Base-by-base conservation (phyloP, 805 yeast species). In the Teunomyces stri region DNA sequence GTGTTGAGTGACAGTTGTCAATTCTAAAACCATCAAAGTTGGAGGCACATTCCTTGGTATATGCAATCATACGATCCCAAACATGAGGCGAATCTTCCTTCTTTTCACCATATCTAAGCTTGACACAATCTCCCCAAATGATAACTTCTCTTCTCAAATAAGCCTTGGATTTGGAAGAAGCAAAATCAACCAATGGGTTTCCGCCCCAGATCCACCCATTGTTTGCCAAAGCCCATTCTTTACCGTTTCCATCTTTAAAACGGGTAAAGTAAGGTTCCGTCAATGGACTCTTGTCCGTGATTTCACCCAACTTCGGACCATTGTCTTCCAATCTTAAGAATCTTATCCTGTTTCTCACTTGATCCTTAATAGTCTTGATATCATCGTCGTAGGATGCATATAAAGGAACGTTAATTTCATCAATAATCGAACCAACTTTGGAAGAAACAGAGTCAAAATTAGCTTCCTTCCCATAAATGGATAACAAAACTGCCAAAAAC, bases 151-250 rank as follows among this genome's bases (percentile, higher is more conserved):
- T 80, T 45, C 96, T 76, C 43, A 92, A 68, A 61, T 94, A 92
- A 3, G 95, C 91, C 59, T 81, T 85, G 4, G 96, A 82, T 46
- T 82, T 57, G 25, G 76, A 65, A 0, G 96, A 86, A 0, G 98
- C 99, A 76, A 92, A 92, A 68, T 92, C 98, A 2, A 89, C 85
- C 48, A 91, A 68, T 1, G 98, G 97, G 55, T 92, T 84, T 9
- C 96, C 97, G 45, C 89, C 91, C 99, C 99, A 92, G 47, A 94
- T 89, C 97, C 98, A 92, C 41, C 99, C 99, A 60, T 94, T 92
- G 61, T 94, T 94, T 3, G 96, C 98, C 49, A 92, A 70, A 6
- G 87, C 84, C 70, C 83, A 84, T 1, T 75, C 69, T 33, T 76
- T 72, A 2, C 90, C 92, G 2, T 60, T 60, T 0, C 68, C 64